A percentile compares a stretch with the other conserved stretches of the same genome.
Conservation (phyloP, 2,329 filamentous ascomycete species). For the Colletotrichum karsti region DNA sequence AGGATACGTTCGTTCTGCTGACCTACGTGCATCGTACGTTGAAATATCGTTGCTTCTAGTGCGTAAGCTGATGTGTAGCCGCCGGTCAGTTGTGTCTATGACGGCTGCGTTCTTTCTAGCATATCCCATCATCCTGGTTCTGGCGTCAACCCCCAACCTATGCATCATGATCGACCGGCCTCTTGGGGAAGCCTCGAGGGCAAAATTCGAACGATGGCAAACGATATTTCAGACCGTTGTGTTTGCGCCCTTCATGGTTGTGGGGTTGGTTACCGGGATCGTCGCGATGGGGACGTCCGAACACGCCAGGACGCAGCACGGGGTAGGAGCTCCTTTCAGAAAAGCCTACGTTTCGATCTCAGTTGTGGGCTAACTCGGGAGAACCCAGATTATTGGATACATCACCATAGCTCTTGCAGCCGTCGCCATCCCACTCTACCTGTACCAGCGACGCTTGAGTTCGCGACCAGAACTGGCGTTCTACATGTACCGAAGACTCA, state of each 20-base stretch:
- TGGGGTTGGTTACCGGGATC: not conserved
- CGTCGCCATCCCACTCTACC: constrained; percentile 4
- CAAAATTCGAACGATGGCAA: constrained; percentile 12
- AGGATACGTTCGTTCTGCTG: constrained; percentile 8
- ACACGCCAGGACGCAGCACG: constrained; percentile 14
- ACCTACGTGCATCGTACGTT: constrained; percentile 18
- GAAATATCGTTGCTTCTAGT: too few species aligned
- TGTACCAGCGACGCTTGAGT: constrained; percentile 13
- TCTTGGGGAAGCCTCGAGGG: not conserved
- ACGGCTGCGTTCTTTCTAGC: constrained; percentile 17
- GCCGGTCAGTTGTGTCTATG: not conserved
- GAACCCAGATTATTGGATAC: not conserved
- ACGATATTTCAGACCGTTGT: constrained; percentile 4
- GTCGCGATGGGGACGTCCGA: constrained; percentile 3
- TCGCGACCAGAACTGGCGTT: constrained; percentile 12
- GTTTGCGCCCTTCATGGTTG: not conserved
- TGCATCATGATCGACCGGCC: constrained; percentile 24
- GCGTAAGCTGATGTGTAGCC: not conserved
- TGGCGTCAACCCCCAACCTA: constrained; percentile 4
- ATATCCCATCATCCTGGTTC: constrained; percentile 12
- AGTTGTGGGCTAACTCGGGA: not conserved
- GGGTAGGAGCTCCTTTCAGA: not conserved
- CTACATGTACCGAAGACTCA: constrained; percentile 18
- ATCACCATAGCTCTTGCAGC: constrained; percentile 10
- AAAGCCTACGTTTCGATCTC: not conserved